A percentile compares a stretch with the other conserved stretches of the same genome.
Conservation (phyloP, 1,284 basidiomycete genomes). For the Tausonia pullulans region DNA sequence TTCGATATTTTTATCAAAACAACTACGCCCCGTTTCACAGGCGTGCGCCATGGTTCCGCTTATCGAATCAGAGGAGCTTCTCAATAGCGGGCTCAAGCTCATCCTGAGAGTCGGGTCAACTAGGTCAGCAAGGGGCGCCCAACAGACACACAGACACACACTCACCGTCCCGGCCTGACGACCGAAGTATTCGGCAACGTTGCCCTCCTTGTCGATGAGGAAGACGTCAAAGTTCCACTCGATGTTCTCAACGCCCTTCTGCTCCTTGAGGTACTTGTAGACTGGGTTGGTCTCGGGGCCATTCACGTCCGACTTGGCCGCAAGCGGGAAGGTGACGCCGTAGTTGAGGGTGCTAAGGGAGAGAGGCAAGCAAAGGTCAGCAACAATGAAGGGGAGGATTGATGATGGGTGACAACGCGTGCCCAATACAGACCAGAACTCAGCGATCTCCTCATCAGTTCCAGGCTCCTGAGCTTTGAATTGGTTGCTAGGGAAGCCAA, state of each 20-base stretch:
- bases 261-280: slow-evolving; percentile 38
- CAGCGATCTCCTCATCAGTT: slow-evolving; percentile 14
- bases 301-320: slow-evolving; percentile 63
- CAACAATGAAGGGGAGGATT: neutral
- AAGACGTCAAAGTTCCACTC: slow-evolving; percentile 38
- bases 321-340: slow-evolving; percentile 15
- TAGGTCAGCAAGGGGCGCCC: neutral
- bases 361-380: no score
- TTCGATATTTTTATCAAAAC: no score
- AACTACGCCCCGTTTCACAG: no score
- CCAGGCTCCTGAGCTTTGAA: slow-evolving; percentile 33
- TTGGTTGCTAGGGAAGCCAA: slow-evolving; percentile 90
- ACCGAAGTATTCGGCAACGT: slow-evolving; percentile 40
- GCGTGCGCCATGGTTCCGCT: no score
- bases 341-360: slow-evolving; percentile 1
- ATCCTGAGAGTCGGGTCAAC: neutral
- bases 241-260: slow-evolving; percentile 32
- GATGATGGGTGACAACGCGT: neutral
- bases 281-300: slow-evolving; percentile 60
- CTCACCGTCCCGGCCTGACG: slow-evolving; percentile 36
- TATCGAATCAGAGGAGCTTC: slow-evolving; percentile 12
- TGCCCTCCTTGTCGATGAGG: slow-evolving; percentile 37
- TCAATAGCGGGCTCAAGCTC: slow-evolving; percentile 16
- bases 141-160: slow-evolving; percentile 6
- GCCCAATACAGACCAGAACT: slow-evolving; percentile 7